Evolutionary conservation across 805 yeast genomes (phyloP).

Genomic region (Deakozyma indianensis): DNA sequence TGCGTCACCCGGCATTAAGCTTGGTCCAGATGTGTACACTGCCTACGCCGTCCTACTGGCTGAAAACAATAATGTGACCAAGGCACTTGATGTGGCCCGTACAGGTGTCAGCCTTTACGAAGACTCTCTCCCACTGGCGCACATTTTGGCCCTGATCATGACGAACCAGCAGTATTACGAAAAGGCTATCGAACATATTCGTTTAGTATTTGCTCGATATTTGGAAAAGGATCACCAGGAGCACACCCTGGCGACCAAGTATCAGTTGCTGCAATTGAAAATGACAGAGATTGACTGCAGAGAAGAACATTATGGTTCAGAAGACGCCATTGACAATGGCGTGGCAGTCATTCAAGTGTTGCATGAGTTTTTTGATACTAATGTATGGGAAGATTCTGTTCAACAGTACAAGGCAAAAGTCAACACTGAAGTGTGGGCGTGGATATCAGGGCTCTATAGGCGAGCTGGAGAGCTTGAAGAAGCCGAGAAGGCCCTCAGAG

Average conservation of each 20-base stretch:
- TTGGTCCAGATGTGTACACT: conserved; percentile 4
- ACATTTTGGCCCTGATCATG: conserved; percentile 35
- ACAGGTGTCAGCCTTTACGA: conserved; percentile 23
- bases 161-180: neutral
- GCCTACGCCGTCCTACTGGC: conserved; percentile 17
- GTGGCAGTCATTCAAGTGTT: neutral
- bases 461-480: neutral
- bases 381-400: neutral
- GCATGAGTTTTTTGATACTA: neutral
- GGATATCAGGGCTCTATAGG: neutral
- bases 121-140: conserved; percentile 47
- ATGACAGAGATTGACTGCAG: neutral
- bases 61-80: conserved; percentile 5
- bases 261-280: neutral
- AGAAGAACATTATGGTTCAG: neutral
- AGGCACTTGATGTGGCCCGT: conserved; percentile 10
- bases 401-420: neutral
- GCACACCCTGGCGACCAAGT: neutral
- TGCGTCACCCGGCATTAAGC: neutral
- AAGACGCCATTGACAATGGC: neutral
- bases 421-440: neutral
- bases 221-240: neutral
- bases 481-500: neutral
- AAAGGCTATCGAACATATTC: neutral
- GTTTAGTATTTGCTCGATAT: neutral